Evolutionary conservation across 1,139 yeast genomes (phyloP), one percentile per base, ranked within the genome.

Genomic region (Candida sanyaensis): DNA sequence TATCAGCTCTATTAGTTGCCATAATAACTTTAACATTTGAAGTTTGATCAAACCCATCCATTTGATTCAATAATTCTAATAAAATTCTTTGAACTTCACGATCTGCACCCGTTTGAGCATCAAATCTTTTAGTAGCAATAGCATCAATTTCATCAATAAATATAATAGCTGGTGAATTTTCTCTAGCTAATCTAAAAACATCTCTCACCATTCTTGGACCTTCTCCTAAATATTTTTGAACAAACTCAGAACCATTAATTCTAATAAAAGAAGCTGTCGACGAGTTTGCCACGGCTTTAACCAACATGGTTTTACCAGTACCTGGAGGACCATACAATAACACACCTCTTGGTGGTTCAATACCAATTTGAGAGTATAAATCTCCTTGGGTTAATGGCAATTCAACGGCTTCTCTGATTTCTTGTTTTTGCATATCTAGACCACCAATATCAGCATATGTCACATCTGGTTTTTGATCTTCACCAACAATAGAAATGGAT

Each of bases 121-220:
- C 99, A 62, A 93, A 95, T 75, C 99, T 90, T 71, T 93, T 95
- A 34, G 99, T 93, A 44, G 99, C 99, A 69, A 95, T 95, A 37
- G 99, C 97, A 73, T 95, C 99, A 60, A 95, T 89, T 73, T 95
- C 99, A 75, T 95, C 99, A 61, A 93, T 93, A 69, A 93, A 93
- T 56, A 93, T 93, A 62, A 93, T 95, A 11, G 97, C 83, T 9
- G 99, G 99, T 0, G 97, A 83, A 71, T 95, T 93, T 65, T 95
- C 99, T 61, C 99, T 82, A 2, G 99, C 99, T 56, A 95, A 78
- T 63, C 98, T 80, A 75, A 95, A 95, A 41, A 93, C 98, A 66
- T 95, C 99, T 69, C 99, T 86, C 36, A 93, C 99, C 98, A 95
- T 93, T 73, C 99, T 83, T 51, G 99, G 98, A 60, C 99, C 99